Evolutionary conservation across 768 basidiomycete genomes (phyloP), one percentile per base, ranked within the genome.

Genomic region (Candolleomyces aberdarensis): DNA sequence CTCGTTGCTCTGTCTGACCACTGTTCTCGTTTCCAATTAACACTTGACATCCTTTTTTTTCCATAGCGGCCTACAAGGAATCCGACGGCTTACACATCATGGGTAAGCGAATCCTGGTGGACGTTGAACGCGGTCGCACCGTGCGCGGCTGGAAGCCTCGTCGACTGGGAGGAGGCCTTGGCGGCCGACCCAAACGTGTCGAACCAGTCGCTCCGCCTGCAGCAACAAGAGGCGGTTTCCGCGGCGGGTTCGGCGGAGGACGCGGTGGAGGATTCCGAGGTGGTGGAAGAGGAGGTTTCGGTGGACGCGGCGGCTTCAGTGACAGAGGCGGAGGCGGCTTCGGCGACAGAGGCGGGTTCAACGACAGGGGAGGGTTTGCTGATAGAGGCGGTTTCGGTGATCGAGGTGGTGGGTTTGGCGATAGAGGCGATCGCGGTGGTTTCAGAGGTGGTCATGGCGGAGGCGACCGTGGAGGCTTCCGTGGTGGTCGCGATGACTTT

Each of bases 141-240:
- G 97, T 99, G 29, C 87, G 96, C 61, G 97, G 96, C 2, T 99
- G 97, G 97, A 98, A 97, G 72, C 97, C 97, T 1, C 89, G 94
- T 53, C 87, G 96, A 56, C 79, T 98, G 0, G 97, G 96, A 19
- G 97, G 97, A n/a, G 97, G 97, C 5, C 83, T 98, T n/a, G 97
- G 97, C n/a, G 97, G 97, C 29, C 84, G 96, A 61, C 94, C 96
- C 19, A 98, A 98, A 72, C 87, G 86, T 4, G 85, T 84, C 0
- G 84, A 83, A 59, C 73, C 79, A n/a, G 64, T 74, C 19, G 67
- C 75, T 10, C 65, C 71, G 5, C 66, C 73, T 13, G 70, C 76
- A 40, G 69, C 80, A 3, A 58, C 74, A 29, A 69, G 76, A 60
- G 76, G 79, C 15, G 76, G 78, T 0, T 75, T 78, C 53, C 74